phyloP scores from a whole-genome alignment of 2,329 filamentous ascomycete genomes.

The Claviceps pazoutovae region DNA sequence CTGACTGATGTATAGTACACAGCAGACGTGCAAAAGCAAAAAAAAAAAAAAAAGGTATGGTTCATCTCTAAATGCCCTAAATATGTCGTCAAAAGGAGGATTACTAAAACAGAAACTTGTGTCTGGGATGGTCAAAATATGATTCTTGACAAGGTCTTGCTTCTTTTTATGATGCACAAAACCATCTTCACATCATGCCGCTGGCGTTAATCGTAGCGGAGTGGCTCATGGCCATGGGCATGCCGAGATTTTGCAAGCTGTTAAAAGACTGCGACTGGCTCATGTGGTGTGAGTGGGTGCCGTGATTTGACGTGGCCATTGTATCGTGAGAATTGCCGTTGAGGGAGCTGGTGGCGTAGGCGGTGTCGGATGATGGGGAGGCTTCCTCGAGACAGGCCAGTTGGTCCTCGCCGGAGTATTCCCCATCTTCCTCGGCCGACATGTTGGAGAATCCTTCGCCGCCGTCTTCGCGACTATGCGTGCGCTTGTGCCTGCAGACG shows the following conservation, averaged over 20 bases:
- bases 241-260: constrained; percentile 46
- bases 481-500: constrained; percentile 63
- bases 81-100: constrained; percentile 5
- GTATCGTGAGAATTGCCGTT: constrained; percentile 27
- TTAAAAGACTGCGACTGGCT: constrained; percentile 29
- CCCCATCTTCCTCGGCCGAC: constrained; percentile 76
- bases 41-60: not conserved
- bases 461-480: constrained; percentile 51
- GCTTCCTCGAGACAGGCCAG: constrained; percentile 68
- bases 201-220: constrained; percentile 32
- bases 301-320: constrained; percentile 8
- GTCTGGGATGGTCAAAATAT: not conserved
- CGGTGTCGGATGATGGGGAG: constrained; percentile 56
- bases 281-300: constrained; percentile 8
- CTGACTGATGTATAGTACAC: not conserved
- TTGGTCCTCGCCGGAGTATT: constrained; percentile 69
- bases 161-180: not conserved
- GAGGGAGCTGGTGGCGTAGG: constrained; percentile 42
- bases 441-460: constrained; percentile 44
- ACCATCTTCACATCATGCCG: constrained; percentile 27
- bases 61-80: not conserved
- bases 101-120: constrained; percentile 3
- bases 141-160: not conserved
- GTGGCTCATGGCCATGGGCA: constrained; percentile 50
- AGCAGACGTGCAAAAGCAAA: no score